Base-by-base conservation (phyloP, 805 yeast species). In the Nematodospora valgi region DNA sequence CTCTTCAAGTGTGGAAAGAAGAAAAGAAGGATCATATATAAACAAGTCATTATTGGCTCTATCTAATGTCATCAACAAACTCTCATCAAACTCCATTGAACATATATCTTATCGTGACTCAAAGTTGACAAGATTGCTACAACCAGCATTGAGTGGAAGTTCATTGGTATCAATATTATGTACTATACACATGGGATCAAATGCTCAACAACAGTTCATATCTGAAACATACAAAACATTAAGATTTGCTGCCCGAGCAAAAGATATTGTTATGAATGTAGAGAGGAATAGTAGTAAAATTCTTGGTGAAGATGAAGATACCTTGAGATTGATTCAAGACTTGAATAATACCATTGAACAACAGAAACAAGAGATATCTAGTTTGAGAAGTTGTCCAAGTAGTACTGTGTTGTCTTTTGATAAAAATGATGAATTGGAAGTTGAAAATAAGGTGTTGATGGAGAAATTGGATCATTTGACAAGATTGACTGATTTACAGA, bases 41-140 rank as follows among this genome's bases (percentile, higher is more conserved):
- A 91, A 91, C 64, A 88, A 88, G 55, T 89, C 97, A 0, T 70
- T 91, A 27, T 67, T 91, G 34, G 94, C 98, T 0, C 70, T 91
- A 33, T 88, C 96, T 5, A 86, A 95, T 1, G 96, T 91, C n/a
- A 88, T 91, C 39, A 78, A 94, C 17, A 81, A 86, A 47, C 66
- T 91, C 24, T 75, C 86, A 16, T 69, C 52, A 14, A 52, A 63
- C 2, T 46, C 61, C 2, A 44, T 64, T 1, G 78, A 75, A 10
- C 97, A 93, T 54, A 76, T 93, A 23, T 97, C 97, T 0, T 91
- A 86, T 60, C 69, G 98, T 54, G 98, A n/a, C n/a, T n/a, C n/a
- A n/a, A 91, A 91, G 53, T 73, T 91, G 38, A 91, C 98, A 0
- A 68, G 98, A 39, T 63, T 91, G 21, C 62, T 91, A 38, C 98